Evolutionary conservation across 2,329 filamentous ascomycete genomes (phyloP).

Genomic region (Westerdykella sp.): DNA sequence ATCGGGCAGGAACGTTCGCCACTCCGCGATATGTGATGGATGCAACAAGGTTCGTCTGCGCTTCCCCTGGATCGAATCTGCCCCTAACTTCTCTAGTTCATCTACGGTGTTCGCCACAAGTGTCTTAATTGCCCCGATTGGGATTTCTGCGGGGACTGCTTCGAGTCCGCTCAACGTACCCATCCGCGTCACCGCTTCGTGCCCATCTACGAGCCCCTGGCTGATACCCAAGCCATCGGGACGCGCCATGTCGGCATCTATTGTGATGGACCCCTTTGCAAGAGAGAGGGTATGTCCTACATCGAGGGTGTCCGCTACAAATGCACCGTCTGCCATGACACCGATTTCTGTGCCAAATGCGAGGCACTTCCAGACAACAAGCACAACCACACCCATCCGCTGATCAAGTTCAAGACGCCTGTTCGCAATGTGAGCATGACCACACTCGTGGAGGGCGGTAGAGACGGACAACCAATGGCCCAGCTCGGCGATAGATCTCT

Average conservation of each 20-base stretch:
- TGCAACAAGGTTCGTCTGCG: constrained; percentile 61
- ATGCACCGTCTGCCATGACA: constrained; percentile 91
- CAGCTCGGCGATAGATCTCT: constrained; percentile 59
- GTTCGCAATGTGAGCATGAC: constrained; percentile 82
- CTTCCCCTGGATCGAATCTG: neutral
- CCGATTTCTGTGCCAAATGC: constrained; percentile 90
- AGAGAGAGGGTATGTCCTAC: constrained; percentile 49
- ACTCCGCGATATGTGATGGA: constrained; percentile 89
- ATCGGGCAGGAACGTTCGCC: constrained; percentile 72
- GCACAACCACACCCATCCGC: constrained; percentile 92
- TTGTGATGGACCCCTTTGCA: constrained; percentile 90
- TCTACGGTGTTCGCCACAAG: constrained; percentile 88
- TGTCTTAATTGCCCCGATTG: constrained; percentile 95
- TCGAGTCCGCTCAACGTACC: constrained; percentile 57
- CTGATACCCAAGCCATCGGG: constrained; percentile 40
- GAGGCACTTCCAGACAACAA: constrained; percentile 78
- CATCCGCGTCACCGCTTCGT: constrained; percentile 87
- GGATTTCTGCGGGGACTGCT: constrained; percentile 83
- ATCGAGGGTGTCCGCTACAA: constrained; percentile 91
- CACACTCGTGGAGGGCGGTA: constrained; percentile 67
- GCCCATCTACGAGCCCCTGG: constrained; percentile 71
- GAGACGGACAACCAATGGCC: constrained; percentile 58
- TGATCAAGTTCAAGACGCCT: constrained; percentile 95
- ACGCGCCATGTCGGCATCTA: constrained; percentile 75
- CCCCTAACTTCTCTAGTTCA: constrained; percentile 49